phyloP scores from a whole-genome alignment of 139 green algal genomes.

The Chlamydomonas sp. region DNA sequence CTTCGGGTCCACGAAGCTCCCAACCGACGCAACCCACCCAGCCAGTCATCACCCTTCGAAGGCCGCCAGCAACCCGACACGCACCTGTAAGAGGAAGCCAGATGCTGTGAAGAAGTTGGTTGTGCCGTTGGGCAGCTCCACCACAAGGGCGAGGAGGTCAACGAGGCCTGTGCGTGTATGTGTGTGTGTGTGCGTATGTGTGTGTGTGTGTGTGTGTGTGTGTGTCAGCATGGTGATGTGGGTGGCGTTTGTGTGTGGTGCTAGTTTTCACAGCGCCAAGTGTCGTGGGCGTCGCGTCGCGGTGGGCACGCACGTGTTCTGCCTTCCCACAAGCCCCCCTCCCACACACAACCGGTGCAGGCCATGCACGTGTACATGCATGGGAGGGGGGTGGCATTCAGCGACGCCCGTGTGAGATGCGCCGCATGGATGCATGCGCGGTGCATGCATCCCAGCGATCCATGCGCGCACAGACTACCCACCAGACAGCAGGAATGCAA shows the following conservation, averaged over 20 bases:
- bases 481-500: conserved; percentile 13
- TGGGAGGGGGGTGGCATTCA: no score
- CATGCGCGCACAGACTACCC: background rate
- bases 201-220: no score
- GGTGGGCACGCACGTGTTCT: background rate
- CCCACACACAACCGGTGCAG: no score
- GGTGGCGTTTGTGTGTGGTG: no score
- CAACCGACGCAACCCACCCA: no score
- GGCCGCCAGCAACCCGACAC: background rate
- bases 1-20: background rate
- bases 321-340: no score
- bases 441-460: background rate
- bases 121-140: conserved; percentile 10
- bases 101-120: conserved; percentile 8
- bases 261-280: no score
- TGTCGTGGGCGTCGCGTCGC: no score
- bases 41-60: background rate
- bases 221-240: no score
- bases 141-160: conserved; percentile 1
- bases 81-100: conserved; percentile 15
- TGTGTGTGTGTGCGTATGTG: no score
- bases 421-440: no score
- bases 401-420: no score
- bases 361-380: background rate
- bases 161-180: conserved; percentile 16